phyloP scores from a whole-genome alignment of 129 eudicot species.

The Gnaphalium uliginosum region DNA sequence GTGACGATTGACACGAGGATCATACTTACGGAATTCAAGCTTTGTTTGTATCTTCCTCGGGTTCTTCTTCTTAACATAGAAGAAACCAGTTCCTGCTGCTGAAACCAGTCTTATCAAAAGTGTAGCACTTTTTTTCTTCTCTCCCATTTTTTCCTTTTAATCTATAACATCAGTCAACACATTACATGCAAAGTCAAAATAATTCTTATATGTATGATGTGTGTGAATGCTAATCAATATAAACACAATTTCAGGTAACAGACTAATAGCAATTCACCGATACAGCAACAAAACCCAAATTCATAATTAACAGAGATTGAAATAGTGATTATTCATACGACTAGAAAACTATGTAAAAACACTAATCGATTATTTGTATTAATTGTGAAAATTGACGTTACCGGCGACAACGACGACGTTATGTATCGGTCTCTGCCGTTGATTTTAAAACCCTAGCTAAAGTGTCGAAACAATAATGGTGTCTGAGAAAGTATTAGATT shows the following conservation, averaged over 20 bases:
- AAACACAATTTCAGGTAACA: background rate
- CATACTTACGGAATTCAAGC: conserved; percentile 89
- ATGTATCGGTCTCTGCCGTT: background rate
- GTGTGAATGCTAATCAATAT: background rate
- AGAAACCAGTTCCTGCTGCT: conserved; percentile 98
- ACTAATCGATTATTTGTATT: background rate
- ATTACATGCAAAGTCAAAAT: background rate
- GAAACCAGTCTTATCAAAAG: conserved; percentile 73
- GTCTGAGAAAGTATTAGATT: background rate
- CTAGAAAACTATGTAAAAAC: no score
- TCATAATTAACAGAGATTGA: no score
- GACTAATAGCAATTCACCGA: background rate
- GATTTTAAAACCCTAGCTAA: background rate
- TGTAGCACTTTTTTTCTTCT: conserved; percentile 82
- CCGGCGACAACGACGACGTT: background rate
- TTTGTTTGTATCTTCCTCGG: conserved; percentile 71
- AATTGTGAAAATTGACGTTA: background rate
- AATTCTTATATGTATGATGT: background rate
- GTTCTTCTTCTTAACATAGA: conserved; percentile 86
- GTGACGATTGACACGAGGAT: conserved; percentile 92
- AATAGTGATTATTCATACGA: background rate
- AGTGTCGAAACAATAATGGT: background rate
- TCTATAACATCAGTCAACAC: conserved; percentile 25
- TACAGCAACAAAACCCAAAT: background rate
- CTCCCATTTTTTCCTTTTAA: conserved; percentile 51